A percentile compares a stretch with the other conserved stretches of the same genome.
phyloP scores from a whole-genome alignment of 2,329 filamentous ascomycete species.

The Penicillium nordicum region DNA sequence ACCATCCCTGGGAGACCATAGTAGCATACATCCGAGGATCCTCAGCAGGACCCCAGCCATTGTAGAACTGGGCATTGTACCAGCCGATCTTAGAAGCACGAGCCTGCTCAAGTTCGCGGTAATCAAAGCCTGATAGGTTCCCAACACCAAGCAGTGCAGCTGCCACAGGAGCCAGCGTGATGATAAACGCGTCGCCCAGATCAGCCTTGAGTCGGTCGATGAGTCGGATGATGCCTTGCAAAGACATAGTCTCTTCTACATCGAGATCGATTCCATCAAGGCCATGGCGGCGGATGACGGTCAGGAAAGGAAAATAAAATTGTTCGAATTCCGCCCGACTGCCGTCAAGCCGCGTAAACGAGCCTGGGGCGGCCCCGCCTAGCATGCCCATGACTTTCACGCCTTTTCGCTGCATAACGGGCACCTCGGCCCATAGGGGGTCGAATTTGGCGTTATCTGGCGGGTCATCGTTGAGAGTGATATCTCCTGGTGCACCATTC shows the following conservation, averaged over 20 bases:
- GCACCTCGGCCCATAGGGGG: conserved; percentile 75
- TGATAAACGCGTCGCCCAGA: conserved; percentile 59
- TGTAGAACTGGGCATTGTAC: conserved; percentile 94
- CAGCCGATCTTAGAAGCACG: conserved; percentile 67
- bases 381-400: conserved; percentile 83
- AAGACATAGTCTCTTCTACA: conserved; percentile 71
- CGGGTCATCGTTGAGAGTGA: conserved; percentile 76
- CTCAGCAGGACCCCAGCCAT: conserved; percentile 72
- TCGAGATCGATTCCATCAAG: conserved; percentile 74
- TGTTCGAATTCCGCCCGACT: conserved; percentile 61
- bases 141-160: conserved; percentile 63
- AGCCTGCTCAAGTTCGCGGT: conserved; percentile 67
- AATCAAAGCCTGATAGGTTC: conserved; percentile 76
- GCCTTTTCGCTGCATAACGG: conserved; percentile 66
- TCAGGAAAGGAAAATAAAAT: conserved; percentile 67
- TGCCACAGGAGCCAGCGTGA: conserved; percentile 79
- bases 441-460: conserved; percentile 66
- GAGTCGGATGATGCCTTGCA: conserved; percentile 63
- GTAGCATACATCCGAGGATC: conserved; percentile 45
- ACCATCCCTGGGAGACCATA: conserved; percentile 60
- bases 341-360: conserved; percentile 62
- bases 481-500: conserved; percentile 62
- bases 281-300: conserved; percentile 58
- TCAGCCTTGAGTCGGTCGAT: conserved; percentile 62
- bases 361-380: conserved; percentile 77